A percentile compares a stretch with the other conserved stretches of the same genome.
Conservation (phyloP, 2,329 filamentous ascomycete genomes). For the Penicillium rolfsii region DNA sequence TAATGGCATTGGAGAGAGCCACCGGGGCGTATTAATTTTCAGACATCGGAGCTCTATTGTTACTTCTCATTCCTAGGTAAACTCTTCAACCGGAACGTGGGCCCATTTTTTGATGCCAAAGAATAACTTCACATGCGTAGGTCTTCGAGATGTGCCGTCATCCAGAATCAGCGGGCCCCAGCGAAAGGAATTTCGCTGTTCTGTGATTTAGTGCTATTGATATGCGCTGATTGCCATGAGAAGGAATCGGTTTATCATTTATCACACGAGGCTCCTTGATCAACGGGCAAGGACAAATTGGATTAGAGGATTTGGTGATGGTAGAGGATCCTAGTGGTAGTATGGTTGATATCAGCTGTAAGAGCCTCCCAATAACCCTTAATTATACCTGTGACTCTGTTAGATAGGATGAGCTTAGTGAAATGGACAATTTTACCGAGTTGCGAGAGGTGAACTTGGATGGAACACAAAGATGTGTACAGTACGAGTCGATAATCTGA, state of each 20-base stretch:
- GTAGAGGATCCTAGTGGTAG: slow-evolving; percentile 16
- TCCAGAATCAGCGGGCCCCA: not conserved
- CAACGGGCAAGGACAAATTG: slow-evolving; percentile 14
- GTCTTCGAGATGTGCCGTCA: not conserved
- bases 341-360: not conserved
- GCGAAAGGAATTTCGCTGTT: not conserved
- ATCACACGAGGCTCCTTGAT: not conserved
- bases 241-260: not conserved
- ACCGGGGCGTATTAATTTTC: too few relatives aligned
- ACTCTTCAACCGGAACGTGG: not conserved
- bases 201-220: not conserved
- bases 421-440: not conserved
- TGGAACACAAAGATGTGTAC: not conserved
- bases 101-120: not conserved
- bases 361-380: not conserved
- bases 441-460: not conserved
- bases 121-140: not conserved
- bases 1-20: too few relatives aligned
- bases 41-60: too few relatives aligned
- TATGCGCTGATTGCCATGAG: not conserved
- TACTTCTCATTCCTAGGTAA: not conserved
- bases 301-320: slow-evolving; percentile 12
- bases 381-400: not conserved
- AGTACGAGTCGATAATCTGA: too few relatives aligned
- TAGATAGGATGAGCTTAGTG: not conserved